Evolutionary conservation across 805 yeast genomes (phyloP).

Genomic region (Cyberlindnera petersonii): DNA sequence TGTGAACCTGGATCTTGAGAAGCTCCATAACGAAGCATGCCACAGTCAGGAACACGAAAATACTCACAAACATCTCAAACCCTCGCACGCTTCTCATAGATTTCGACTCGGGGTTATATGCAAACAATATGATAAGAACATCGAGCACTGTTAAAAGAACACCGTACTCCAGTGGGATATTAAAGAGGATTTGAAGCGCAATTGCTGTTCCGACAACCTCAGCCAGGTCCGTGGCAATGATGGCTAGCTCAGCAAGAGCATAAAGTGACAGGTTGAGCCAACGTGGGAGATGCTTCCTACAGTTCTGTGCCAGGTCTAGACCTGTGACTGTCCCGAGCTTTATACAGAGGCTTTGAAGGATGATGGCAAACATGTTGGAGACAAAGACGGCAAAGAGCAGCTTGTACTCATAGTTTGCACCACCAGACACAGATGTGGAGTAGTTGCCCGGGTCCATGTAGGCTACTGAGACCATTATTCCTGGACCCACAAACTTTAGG

Average conservation of each 20-base stretch:
- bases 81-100: slow-evolving; percentile 69
- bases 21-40: slow-evolving; percentile 71
- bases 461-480: slow-evolving; percentile 73
- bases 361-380: slow-evolving; percentile 68
- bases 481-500: slow-evolving; percentile 68
- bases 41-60: slow-evolving; percentile 69
- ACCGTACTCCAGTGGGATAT: slow-evolving; percentile 70
- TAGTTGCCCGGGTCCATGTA: slow-evolving; percentile 87
- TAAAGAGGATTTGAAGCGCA: slow-evolving; percentile 70
- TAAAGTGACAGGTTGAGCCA: slow-evolving; percentile 60
- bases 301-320: slow-evolving; percentile 72
- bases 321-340: slow-evolving; percentile 80
- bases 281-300: slow-evolving; percentile 59
- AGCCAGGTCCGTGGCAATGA: slow-evolving; percentile 88
- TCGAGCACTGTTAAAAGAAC: slow-evolving; percentile 78
- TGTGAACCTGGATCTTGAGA: slow-evolving; percentile 51
- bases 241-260: slow-evolving; percentile 76
- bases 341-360: slow-evolving; percentile 66
- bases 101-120: slow-evolving; percentile 72
- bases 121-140: slow-evolving; percentile 72
- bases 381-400: slow-evolving; percentile 61
- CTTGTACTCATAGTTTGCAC: slow-evolving; percentile 67
- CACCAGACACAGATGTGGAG: slow-evolving; percentile 77
- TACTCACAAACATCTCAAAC: slow-evolving; percentile 72
- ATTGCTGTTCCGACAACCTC: slow-evolving; percentile 95